Conservation (phyloP, 2,329 filamentous ascomycete genomes). For the Dryadomyces quercivorus region DNA sequence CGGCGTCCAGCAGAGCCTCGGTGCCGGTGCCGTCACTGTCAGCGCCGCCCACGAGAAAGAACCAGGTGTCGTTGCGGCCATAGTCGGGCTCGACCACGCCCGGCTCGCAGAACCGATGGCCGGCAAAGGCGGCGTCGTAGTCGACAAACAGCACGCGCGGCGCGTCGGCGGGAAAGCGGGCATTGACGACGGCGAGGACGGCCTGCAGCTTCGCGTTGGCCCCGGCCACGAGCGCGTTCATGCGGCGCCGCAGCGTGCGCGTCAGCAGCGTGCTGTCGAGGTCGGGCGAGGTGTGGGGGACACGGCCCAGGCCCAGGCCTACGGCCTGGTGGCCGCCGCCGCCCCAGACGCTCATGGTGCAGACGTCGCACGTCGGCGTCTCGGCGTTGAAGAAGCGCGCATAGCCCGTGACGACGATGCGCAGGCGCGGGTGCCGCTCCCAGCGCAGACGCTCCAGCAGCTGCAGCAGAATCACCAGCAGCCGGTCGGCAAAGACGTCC, state of each 20-base stretch:
- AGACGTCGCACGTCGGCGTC: slow-evolving; percentile 29
- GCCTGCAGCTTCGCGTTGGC: slow-evolving; percentile 27
- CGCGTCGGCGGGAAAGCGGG: slow-evolving; percentile 17
- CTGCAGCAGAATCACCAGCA: slow-evolving; percentile 27
- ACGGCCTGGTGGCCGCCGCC: slow-evolving; percentile 5
- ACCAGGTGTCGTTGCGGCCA: slow-evolving; percentile 30
- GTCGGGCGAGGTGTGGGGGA: not conserved
- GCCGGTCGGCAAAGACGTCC: slow-evolving; percentile 14
- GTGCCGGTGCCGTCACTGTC: slow-evolving; percentile 21
- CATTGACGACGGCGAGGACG: slow-evolving; percentile 24
- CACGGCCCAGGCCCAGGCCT: too few species aligned
- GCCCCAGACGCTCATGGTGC: slow-evolving; percentile 34
- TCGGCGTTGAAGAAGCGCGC: slow-evolving; percentile 34
- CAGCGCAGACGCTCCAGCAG: slow-evolving; percentile 30
- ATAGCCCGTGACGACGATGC: slow-evolving; percentile 33
- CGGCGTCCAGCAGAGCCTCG: slow-evolving; percentile 9
- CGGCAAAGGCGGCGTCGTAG: slow-evolving; percentile 30
- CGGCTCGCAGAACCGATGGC: slow-evolving; percentile 27
- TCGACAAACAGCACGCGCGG: slow-evolving; percentile 28
- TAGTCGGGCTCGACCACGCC: slow-evolving; percentile 30
- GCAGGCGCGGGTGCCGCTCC: slow-evolving; percentile 31
- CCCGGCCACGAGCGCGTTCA: slow-evolving; percentile 31
- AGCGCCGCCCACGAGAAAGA: slow-evolving; percentile 32
- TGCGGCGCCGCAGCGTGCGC: slow-evolving; percentile 22
- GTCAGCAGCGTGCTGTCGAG: slow-evolving; percentile 18